Conservation (phyloP, 345 rosid genomes). For the Hibiscus syriacus region DNA sequence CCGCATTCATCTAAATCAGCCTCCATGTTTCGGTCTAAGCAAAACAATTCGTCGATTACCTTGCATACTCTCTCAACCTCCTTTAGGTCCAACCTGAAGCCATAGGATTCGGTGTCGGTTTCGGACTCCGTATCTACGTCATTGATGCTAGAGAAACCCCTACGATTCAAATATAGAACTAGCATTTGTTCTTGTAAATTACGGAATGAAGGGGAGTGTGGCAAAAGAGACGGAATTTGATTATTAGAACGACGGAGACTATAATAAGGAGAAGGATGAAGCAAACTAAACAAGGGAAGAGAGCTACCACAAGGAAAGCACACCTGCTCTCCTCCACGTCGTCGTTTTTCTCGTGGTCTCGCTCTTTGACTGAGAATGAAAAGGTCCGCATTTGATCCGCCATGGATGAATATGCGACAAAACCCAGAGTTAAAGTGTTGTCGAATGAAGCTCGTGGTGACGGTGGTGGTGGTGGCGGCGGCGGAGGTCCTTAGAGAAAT, state of each 20-base stretch:
- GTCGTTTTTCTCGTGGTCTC: conserved; percentile 19
- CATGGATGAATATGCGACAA: conserved; percentile 21
- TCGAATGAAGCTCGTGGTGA: conserved; percentile 10
- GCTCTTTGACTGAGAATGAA: conserved; percentile 29
- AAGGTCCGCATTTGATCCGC: conserved; percentile 30
- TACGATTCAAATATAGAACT: conserved; percentile 11
- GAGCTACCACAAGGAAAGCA: conserved; percentile 32
- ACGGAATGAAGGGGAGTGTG: conserved; percentile 58
- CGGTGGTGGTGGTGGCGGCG: neutral
- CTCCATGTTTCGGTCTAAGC: conserved; percentile 83
- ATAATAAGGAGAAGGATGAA: conserved; percentile 42
- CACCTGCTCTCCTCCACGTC: conserved; percentile 31
- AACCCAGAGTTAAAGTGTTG: conserved; percentile 1
- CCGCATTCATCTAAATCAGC: conserved; percentile 74
- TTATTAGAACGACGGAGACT: conserved; percentile 36
- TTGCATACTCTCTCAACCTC: conserved; percentile 74
- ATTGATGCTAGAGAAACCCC: conserved; percentile 29
- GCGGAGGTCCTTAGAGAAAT: conserved; percentile 15
- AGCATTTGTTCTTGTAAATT: conserved; percentile 48
- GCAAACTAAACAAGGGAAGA: conserved; percentile 51
- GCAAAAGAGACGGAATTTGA: conserved; percentile 59
- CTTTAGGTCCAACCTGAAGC: conserved; percentile 22
- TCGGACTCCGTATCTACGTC: conserved; percentile 18
- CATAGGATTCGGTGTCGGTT: conserved; percentile 22
- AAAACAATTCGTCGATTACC: conserved; percentile 81